Percentiles rank a stretch among this genome's conserved stretches.
Conservation (phyloP, 305 asterid genomes). For the Ajuga reptans region DNA sequence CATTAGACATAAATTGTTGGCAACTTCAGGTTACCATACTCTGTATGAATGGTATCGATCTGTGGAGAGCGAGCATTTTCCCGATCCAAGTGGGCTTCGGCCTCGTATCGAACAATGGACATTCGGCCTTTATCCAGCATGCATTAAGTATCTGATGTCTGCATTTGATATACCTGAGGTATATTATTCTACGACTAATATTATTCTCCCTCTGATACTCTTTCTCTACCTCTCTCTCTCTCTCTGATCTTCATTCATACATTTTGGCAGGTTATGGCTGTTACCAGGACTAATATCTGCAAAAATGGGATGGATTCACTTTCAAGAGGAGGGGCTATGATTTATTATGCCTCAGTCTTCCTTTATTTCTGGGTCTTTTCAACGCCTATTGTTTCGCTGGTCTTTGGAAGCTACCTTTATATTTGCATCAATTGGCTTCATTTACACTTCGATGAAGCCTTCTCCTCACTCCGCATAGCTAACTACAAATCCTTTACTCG, state of each 20-base stretch:
- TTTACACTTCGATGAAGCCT: slow-evolving; percentile 95
- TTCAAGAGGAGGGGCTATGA: slow-evolving; percentile 69
- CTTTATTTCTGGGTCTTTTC: slow-evolving; percentile 98
- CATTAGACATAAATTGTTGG: slow-evolving; percentile 73
- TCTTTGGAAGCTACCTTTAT: slow-evolving; percentile 94
- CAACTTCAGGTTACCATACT: slow-evolving; percentile 91
- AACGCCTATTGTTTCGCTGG: slow-evolving; percentile 85
- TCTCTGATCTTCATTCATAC: neutral
- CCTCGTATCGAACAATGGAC: slow-evolving; percentile 96
- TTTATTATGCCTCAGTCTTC: slow-evolving; percentile 89
- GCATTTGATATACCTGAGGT: slow-evolving; percentile 98
- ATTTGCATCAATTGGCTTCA: slow-evolving; percentile 97
- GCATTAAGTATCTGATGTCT: slow-evolving; percentile 95
- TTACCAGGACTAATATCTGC: slow-evolving; percentile 72
- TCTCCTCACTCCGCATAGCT: slow-evolving; percentile 93
- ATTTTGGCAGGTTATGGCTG: slow-evolving; percentile 91
- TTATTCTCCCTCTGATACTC: neutral
- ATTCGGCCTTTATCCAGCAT: slow-evolving; percentile 95
- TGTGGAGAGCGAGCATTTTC: slow-evolving; percentile 91
- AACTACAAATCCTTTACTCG: slow-evolving; percentile 95
- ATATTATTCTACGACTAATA: neutral
- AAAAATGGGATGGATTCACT: slow-evolving; percentile 77
- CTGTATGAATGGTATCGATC: slow-evolving; percentile 82
- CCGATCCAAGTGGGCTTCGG: slow-evolving; percentile 93
- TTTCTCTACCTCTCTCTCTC: neutral